Evolutionary conservation across 495 filamentous ascomycete species (phyloP), one percentile per base, ranked within the genome.

Genomic region (Talaromyces proteolyticus): DNA sequence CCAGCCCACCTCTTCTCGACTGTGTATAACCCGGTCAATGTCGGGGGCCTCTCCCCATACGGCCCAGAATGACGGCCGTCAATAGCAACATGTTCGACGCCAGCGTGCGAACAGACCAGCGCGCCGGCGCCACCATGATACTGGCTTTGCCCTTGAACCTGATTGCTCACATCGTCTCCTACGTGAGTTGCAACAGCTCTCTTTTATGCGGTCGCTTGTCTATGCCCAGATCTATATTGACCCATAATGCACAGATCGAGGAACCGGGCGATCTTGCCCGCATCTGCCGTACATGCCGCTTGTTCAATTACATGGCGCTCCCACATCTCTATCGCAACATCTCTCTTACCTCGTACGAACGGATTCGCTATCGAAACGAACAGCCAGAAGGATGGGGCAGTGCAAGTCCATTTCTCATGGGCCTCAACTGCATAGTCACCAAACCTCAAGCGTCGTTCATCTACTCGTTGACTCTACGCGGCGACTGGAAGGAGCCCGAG

Each of bases 251-350:
- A 49, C 40, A 77, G 71, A 59, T 84, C 45, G 77, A 83, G 26
- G 73, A 80, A 60, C 64, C 70, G 19, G 75, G 61, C 44, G 80
- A 84, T 52, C 70, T 84, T 14, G 77, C 80, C 20, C 68, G 79
- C 34, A 53, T 81, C 20, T 80, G 76, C 55, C 74, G 78, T 49
- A 81, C 80, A 52, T 84, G 77, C 57, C 75, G 81, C 2, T 69
- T 85, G 25, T 71, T 84, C 57, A 79, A 84, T 53, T 85, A 85
- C 56, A 83, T 85, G 78, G 66, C 74, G 40, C 67, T 84, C 3
- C 81, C 81, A 6, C 77, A 76, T 55, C 74, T 85, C 21, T 85
- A 85, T 59, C 67, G 65, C 57, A 65, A 66, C 53, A 66, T 84
- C 24, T 73, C 72, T 18, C 66, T 85, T 17, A 77, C 69, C 41